Evolutionary conservation across 345 rosid genomes (phyloP), one percentile per base, ranked within the genome.

Genomic region (Aquilaria sinensis): DNA sequence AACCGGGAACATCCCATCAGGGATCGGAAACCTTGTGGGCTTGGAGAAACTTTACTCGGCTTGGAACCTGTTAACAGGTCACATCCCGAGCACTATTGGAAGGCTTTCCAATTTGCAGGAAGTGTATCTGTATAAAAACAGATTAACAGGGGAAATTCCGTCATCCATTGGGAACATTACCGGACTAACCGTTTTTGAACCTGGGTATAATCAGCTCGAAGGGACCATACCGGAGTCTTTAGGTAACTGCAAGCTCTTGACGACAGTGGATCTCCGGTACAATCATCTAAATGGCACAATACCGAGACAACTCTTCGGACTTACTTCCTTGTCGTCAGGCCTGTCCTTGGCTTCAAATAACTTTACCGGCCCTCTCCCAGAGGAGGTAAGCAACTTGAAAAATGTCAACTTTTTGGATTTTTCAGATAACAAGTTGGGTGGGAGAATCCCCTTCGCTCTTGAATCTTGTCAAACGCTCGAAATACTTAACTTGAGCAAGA

Each of bases 1-100:
- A 32, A 1, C 0, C 12, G 80, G 80, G 29, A 41, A 14, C 15
- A 48, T 76, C 3, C 73, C 73, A 12, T 10, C n/a, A 23, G 75
- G 52, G 11, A 67, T 75, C 31, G 60, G 3, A 3, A 55, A 70
- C 23, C 52, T 70, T 15, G 66, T 67, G 2, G 67, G 41, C 14
- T 49, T 75, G 48, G 12, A 43, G 9, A 10, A 15, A 29, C 23
- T 70, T 12, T 33, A 8, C 9, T 14, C 60, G 12, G 14, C 2
- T 7, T 4, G 11, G 4, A 70, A 54, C 37, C 4, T 54, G 16
- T 12, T 75, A 9, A 56, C 34, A 0, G 78, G 78, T 55, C 2
- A 9, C 11, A 67, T 70, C 47, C 71, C 69, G 2, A 12, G 10
- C 12, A 29, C 7, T 8, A 53, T 75, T 2, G 75, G 78, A 9